Conservation (phyloP, 495 filamentous ascomycete species). For the Neurospora sublineolata region DNA sequence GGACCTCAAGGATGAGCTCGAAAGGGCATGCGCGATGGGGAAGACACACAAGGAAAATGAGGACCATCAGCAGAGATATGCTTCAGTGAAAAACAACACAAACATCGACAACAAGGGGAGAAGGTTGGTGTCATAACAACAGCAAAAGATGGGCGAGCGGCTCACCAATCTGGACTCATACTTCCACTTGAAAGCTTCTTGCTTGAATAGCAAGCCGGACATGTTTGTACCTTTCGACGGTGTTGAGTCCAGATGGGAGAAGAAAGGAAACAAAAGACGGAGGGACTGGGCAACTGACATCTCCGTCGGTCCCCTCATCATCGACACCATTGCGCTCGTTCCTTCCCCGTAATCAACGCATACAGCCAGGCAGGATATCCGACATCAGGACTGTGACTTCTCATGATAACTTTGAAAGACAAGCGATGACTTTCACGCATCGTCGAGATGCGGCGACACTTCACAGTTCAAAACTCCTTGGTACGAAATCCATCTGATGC, state of each 20-base stretch:
- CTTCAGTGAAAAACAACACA: not conserved
- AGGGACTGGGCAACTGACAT: not conserved
- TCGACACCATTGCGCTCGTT: not conserved
- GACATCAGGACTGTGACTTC: not conserved
- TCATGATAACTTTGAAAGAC: not conserved
- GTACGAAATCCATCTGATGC: not conserved
- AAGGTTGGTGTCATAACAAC: not conserved
- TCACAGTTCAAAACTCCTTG: not conserved
- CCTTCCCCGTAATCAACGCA: not conserved
- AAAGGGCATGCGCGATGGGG: not conserved
- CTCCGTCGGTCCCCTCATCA: not conserved
- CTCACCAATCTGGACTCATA: not conserved
- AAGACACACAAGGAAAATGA: not conserved
- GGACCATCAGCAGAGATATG: not conserved
- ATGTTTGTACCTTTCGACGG: not conserved
- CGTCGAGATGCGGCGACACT: not conserved
- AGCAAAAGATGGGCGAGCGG: not conserved
- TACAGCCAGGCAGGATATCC: not conserved
- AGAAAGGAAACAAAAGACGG: not conserved
- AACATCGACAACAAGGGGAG: not conserved
- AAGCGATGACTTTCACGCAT: not conserved
- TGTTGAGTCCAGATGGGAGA: not conserved
- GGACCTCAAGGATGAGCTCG: not conserved
- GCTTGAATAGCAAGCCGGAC: not conserved
- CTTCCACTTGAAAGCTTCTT: not conserved